Evolutionary conservation across 2,329 filamentous ascomycete species (phyloP).

Genomic region (Leptosphaerulina australis): DNA sequence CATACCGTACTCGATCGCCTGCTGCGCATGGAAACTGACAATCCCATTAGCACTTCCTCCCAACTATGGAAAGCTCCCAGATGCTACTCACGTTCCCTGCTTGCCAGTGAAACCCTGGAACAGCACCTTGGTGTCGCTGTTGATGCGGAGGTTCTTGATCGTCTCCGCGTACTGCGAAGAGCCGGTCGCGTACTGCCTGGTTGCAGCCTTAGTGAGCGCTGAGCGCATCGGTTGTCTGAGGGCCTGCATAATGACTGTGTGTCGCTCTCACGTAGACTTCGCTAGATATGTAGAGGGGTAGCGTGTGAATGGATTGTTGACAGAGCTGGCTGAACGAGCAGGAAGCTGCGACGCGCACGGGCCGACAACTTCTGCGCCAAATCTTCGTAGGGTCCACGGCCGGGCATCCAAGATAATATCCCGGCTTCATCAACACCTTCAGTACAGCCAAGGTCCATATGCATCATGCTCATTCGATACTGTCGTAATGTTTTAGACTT

Average conservation of each 20-base stretch:
- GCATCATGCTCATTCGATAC: background rate
- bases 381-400: slow-evolving; percentile 8
- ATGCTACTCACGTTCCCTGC: slow-evolving; percentile 73
- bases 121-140: slow-evolving; percentile 88
- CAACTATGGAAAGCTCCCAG: background rate
- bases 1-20: slow-evolving; percentile 97
- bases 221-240: slow-evolving; percentile 75
- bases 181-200: slow-evolving; percentile 77
- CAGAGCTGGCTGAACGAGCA: slow-evolving; percentile 24
- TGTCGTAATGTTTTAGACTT: too few species aligned
- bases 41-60: slow-evolving; percentile 20
- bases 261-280: slow-evolving; percentile 19
- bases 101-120: slow-evolving; percentile 98
- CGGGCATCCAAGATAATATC: slow-evolving; percentile 18
- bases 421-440: slow-evolving; percentile 1
- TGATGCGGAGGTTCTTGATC: slow-evolving; percentile 83
- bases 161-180: slow-evolving; percentile 60
- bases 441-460: background rate
- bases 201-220: slow-evolving; percentile 70
- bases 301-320: slow-evolving; percentile 25
- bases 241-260: slow-evolving; percentile 74
- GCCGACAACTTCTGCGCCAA: slow-evolving; percentile 13
- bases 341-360: slow-evolving; percentile 30
- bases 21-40: slow-evolving; percentile 93
- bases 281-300: slow-evolving; percentile 23